Evolutionary conservation across 75 land plant species (phyloP), one percentile per base, ranked within the genome.

Genomic region (Azolla pinnata): DNA sequence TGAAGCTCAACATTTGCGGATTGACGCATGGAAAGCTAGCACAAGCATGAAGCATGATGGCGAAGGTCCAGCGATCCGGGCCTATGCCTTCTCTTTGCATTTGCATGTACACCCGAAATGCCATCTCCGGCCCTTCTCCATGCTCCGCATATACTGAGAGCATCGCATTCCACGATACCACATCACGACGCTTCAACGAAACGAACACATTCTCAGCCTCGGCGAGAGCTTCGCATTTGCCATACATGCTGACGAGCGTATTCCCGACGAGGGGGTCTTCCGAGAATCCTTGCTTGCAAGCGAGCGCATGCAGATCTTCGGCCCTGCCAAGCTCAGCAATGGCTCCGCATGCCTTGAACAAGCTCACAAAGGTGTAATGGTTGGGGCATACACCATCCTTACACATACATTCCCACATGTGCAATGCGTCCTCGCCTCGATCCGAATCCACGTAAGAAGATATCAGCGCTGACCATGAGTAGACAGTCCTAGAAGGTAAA

Each of bases 91-190:
- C 57, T 52, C 57, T 38, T 60, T 69, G 81, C 88, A 84, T 84
- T 19, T 75, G 48, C n/a, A 56, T 61, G 33, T 81, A 84, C 31
- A 78, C 42, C 18, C 72, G 59, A 19, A 81, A 10, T 10, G 79
- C 81, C 28, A 34, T 19, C 30, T 61, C 17, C 18, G n/a, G n/a
- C n/a, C 64, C 50, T 17, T 54, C 24, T 2, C 69, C 72, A 56
- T 83, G 76, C 33, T 75, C 76, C 35, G 66, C 83, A 68, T 76
- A 79, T 7, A 79, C 75, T 25, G 72, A 74, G 61, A 85, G 76
- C n/a, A 76, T 35, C 9, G 78, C 78, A 29, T 79, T 83, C 86
- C 86, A 85, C 0, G 82, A 76, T 32, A 67, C 63, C 4, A 44
- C 26, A 52, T 81, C 75, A 27, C 63, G 31, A 20, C 30, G 31